phyloP scores from a whole-genome alignment of 176 grass and related monocot genomes.

The Triticum monococcum region DNA sequence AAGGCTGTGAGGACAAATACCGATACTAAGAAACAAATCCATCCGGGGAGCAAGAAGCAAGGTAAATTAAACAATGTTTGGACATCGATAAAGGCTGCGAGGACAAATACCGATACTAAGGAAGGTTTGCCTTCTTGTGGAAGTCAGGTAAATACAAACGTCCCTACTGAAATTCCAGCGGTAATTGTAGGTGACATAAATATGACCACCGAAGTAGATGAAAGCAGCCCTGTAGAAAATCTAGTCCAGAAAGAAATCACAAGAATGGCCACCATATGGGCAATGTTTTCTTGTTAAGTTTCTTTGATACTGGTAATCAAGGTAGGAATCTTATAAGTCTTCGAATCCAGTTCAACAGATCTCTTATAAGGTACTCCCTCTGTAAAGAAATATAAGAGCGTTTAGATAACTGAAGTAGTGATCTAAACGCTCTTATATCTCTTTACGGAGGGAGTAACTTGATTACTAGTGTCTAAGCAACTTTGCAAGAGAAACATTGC shows the following conservation, averaged over 20 bases:
- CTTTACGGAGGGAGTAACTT: not conserved
- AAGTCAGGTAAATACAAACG: constrained; percentile 4
- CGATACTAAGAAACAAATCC: not conserved
- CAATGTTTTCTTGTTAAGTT: not conserved
- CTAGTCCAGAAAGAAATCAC: not conserved
- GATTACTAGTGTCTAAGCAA: not conserved
- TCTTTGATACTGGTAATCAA: constrained; percentile 2
- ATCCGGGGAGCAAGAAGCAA: constrained; percentile 48
- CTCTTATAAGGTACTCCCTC: not conserved
- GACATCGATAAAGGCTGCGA: constrained; percentile 21
- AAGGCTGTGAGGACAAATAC: constrained; percentile 7
- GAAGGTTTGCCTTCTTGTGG: not conserved
- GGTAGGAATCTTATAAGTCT: not conserved
- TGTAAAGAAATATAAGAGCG: no score
- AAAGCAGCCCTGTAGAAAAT: not conserved
- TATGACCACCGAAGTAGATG: not conserved
- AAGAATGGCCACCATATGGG: not conserved
- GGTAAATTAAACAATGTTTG: constrained; percentile 29
- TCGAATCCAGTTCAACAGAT: not conserved
- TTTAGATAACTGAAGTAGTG: no score
- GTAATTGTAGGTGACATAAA: not conserved
- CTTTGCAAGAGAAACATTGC: constrained; percentile 9
- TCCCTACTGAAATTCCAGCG: not conserved
- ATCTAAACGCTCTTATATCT: no score
- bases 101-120: not conserved